Evolutionary conservation across 1,284 basidiomycete genomes (phyloP).

Genomic region (Phylloporus sp.): DNA sequence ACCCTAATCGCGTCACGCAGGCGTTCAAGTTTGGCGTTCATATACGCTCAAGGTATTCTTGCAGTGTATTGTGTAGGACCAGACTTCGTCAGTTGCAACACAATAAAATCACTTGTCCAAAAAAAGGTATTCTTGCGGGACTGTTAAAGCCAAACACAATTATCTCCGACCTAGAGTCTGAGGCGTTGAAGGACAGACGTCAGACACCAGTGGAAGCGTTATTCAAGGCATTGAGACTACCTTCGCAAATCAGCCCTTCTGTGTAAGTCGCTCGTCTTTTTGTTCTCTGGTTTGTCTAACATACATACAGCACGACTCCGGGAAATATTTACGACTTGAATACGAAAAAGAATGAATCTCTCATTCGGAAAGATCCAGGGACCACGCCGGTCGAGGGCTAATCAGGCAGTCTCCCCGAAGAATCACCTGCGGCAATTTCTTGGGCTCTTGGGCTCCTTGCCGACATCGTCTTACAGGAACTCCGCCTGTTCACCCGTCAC

Average conservation of each 20-base stretch:
- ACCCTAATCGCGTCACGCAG: too few relatives aligned
- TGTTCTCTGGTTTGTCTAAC: slow-evolving; percentile 17
- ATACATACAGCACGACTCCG: slow-evolving; percentile 80
- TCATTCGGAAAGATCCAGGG: slow-evolving; percentile 87
- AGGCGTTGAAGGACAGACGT: slow-evolving; percentile 96
- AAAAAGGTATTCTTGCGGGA: slow-evolving; percentile 81
- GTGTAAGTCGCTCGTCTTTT: slow-evolving; percentile 56
- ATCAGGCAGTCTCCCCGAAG: slow-evolving; percentile 62
- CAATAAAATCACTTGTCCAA: too few relatives aligned
- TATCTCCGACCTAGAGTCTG: slow-evolving; percentile 93
- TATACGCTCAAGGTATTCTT: slow-evolving; percentile 94
- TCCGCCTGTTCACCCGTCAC: slow-evolving; percentile 87
- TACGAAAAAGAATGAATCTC: slow-evolving; percentile 88
- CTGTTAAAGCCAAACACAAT: slow-evolving; percentile 91
- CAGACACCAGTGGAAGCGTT: slow-evolving; percentile 79
- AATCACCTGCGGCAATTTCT: slow-evolving; percentile 78
- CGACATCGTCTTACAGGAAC: slow-evolving; percentile 92
- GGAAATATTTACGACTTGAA: slow-evolving; percentile 98
- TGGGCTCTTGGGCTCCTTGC: slow-evolving; percentile 93
- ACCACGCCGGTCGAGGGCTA: slow-evolving; percentile 85
- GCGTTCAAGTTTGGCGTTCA: slow-evolving; percentile 69
- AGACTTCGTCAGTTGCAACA: too few relatives aligned
- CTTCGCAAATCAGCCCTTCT: slow-evolving; percentile 69
- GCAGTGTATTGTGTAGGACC: slow-evolving; percentile 40
- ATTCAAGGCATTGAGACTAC: slow-evolving; percentile 87